A percentile compares a stretch with the other conserved stretches of the same genome.
These are phyloP conservation scores for Calonectria pseudoturangicola DNA, from an alignment of 2,329 filamentous ascomycete genomes.

Conservation along the genomic window DNA sequence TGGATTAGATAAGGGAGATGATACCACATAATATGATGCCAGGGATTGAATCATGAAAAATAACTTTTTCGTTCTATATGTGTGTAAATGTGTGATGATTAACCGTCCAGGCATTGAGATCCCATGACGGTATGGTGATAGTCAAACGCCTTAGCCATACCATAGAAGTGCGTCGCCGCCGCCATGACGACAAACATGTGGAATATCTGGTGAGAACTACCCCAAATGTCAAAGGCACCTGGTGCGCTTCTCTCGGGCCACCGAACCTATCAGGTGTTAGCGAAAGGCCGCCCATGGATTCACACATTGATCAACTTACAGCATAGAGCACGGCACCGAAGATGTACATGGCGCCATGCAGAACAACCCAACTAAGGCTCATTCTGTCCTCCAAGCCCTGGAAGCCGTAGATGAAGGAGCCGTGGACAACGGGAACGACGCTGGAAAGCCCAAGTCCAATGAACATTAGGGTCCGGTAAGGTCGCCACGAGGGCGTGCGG, in stretches of 20 bases:
- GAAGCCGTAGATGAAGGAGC: conserved; percentile 80
- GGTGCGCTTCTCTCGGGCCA: conserved; percentile 89
- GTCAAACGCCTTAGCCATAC: conserved; percentile 89
- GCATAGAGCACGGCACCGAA: conserved; percentile 91
- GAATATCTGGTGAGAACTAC: conserved; percentile 96
- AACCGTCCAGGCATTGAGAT: conserved; percentile 65
- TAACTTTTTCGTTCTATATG: background rate
- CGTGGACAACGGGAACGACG: conserved; percentile 88
- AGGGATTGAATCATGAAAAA: conserved; percentile 23
- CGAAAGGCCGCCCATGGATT: conserved; percentile 7
- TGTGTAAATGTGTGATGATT: conserved; percentile 10
- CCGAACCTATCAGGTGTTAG: conserved; percentile 72
- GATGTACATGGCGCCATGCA: conserved; percentile 90
- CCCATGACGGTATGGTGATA: conserved; percentile 81
- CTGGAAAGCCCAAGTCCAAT: conserved; percentile 90
- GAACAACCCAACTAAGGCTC: conserved; percentile 85
- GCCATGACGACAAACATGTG: conserved; percentile 92
- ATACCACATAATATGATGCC: conserved; percentile 33
- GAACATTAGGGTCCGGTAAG: conserved; percentile 92
- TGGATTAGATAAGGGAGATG: conserved; percentile 65
- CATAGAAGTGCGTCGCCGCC: conserved; percentile 86
- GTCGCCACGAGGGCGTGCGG: conserved; percentile 87
- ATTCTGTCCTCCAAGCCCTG: conserved; percentile 81
- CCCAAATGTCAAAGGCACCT: conserved; percentile 90
- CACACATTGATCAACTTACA: conserved; percentile 66